Evolutionary conservation across 805 yeast genomes (phyloP).

Genomic region (Yarrowia bubula): DNA sequence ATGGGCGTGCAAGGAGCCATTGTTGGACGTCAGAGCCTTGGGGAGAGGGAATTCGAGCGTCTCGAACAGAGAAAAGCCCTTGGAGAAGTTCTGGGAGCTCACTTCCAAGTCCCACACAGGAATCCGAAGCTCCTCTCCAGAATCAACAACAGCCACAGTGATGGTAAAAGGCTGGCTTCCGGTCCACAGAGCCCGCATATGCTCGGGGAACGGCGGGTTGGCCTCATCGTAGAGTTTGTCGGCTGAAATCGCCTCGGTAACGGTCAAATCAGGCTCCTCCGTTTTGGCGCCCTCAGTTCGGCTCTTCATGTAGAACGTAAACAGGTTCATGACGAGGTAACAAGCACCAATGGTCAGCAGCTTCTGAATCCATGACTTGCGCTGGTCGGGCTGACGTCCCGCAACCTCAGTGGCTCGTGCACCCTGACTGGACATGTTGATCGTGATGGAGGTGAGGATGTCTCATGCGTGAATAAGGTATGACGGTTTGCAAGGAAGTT

Average conservation of each 20-base stretch:
- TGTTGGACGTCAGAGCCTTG: constrained; percentile 25
- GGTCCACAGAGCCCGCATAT: constrained; percentile 2
- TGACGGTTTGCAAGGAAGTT: too few species aligned
- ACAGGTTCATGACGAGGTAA: constrained; percentile 5
- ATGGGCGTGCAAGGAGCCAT: constrained; percentile 42
- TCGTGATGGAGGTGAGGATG: not conserved
- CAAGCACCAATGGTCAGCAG: constrained; percentile 2
- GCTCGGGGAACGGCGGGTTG: not conserved
- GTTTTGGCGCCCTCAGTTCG: not conserved
- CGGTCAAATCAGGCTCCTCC: constrained; percentile 7
- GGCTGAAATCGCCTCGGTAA: not conserved
- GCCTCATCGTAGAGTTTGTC: not conserved
- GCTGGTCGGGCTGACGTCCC: constrained; percentile 1
- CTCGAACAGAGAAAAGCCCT: constrained; percentile 2
- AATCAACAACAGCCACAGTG: not conserved
- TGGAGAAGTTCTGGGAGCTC: not conserved
- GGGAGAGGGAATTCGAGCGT: not conserved
- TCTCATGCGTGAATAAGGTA: not conserved
- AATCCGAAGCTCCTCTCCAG: not conserved
- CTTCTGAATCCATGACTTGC: constrained; percentile 2
- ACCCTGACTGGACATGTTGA: not conserved
- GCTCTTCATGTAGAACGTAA: not conserved
- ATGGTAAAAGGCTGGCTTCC: not conserved
- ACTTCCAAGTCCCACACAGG: constrained; percentile 4
- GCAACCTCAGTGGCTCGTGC: not conserved